A percentile compares a stretch with the other conserved stretches of the same genome.
Conservation (phyloP, 306 rosid genomes). For the Purshia tridentata region DNA sequence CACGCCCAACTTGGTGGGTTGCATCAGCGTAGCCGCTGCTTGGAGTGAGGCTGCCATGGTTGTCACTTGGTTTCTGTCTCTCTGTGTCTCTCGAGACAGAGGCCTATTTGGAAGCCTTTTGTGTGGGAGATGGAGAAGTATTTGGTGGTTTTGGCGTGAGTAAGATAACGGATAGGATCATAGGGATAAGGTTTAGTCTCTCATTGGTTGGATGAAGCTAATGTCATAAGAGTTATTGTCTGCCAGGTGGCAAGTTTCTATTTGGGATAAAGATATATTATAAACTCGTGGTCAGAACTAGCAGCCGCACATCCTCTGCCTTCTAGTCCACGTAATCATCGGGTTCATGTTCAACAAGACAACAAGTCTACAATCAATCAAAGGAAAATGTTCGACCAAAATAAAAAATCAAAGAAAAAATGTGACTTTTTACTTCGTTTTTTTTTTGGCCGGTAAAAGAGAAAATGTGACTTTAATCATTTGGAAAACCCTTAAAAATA, state of each 20-base stretch:
- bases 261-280: slow-evolving; percentile 48
- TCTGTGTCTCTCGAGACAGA: slow-evolving; percentile 1
- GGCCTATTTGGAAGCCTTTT: slow-evolving; percentile 25
- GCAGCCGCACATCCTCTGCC: neutral
- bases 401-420: too few relatives aligned
- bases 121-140: slow-evolving; percentile 27
- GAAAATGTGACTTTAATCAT: neutral
- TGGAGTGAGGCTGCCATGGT: slow-evolving; percentile 97
- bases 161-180: slow-evolving; percentile 66
- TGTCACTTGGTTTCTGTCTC: slow-evolving; percentile 9
- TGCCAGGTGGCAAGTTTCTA: slow-evolving; percentile 54
- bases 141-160: slow-evolving; percentile 49
- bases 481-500: neutral
- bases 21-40: slow-evolving; percentile 89
- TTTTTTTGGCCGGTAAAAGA: too few relatives aligned
- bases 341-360: neutral
- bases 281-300: slow-evolving; percentile 5
- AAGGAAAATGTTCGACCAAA: too few relatives aligned
- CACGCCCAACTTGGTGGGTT: slow-evolving; percentile 65
- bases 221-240: slow-evolving; percentile 13
- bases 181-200: slow-evolving; percentile 59
- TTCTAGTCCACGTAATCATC: slow-evolving; percentile 8
- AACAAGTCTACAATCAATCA: too few relatives aligned
- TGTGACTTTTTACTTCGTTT: too few relatives aligned
- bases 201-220: slow-evolving; percentile 59